Evolutionary conservation across 306 rosid genomes (phyloP).

Genomic region (Spatholobus suberectus): DNA sequence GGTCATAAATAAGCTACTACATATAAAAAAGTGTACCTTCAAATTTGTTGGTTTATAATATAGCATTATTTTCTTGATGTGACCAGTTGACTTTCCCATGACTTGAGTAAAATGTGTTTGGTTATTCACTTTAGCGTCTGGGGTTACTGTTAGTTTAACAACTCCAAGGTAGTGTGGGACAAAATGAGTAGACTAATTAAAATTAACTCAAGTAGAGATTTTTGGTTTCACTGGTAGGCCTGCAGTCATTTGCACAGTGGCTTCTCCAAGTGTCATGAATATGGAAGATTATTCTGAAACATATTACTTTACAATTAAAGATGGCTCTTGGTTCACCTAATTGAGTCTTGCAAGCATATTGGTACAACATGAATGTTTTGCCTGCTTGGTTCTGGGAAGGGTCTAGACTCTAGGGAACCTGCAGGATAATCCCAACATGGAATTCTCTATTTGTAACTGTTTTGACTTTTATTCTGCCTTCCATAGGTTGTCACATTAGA

Average conservation of each 20-base stretch:
- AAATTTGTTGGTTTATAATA: background rate
- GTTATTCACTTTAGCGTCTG: conserved; percentile 15
- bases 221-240: conserved; percentile 32
- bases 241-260: conserved; percentile 1
- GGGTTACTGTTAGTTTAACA: conserved; percentile 25
- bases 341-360: background rate
- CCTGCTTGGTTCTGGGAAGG: background rate
- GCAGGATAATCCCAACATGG: background rate
- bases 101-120: background rate
- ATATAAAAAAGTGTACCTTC: background rate
- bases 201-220: conserved; percentile 2
- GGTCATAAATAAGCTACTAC: background rate
- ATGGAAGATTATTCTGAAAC: background rate
- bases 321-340: background rate
- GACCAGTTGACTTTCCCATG: conserved; percentile 32
- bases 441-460: background rate
- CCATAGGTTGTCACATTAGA: background rate
- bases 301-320: background rate
- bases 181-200: conserved; percentile 36
- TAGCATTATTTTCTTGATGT: conserved; percentile 19
- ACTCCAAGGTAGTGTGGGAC: conserved; percentile 8
- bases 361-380: conserved; percentile 2
- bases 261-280: conserved; percentile 26
- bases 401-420: background rate
- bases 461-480: background rate